A percentile compares a stretch with the other conserved stretches of the same genome.
phyloP scores from a whole-genome alignment of 305 asterid genomes.

The Andrographis paniculata region DNA sequence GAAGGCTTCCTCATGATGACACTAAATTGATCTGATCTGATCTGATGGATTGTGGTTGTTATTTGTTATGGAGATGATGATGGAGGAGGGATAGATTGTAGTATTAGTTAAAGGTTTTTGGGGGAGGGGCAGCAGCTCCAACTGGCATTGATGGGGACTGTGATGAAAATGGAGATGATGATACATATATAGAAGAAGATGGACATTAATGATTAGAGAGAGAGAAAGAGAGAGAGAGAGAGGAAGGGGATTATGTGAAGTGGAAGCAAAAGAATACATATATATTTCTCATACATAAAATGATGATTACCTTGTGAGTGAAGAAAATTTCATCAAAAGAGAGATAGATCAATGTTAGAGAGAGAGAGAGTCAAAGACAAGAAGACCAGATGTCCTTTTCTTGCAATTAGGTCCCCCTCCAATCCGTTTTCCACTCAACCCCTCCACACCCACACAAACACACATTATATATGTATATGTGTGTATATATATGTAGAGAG shows the following conservation, averaged over 20 bases:
- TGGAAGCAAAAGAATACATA: constrained; percentile 81
- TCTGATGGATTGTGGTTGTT: background rate
- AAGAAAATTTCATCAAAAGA: constrained; percentile 49
- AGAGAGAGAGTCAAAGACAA: constrained; percentile 64
- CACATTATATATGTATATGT: too few species aligned
- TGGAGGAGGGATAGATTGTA: too few species aligned
- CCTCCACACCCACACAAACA: too few species aligned
- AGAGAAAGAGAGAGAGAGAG: constrained; percentile 12
- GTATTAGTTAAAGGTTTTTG: too few species aligned
- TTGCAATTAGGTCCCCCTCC: constrained; percentile 54
- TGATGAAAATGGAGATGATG: constrained; percentile 30
- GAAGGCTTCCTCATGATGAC: constrained; percentile 87
- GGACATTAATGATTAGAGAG: constrained; percentile 21
- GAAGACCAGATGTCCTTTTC: constrained; percentile 58
- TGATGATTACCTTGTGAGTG: constrained; percentile 91
- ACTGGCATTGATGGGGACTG: too few species aligned
- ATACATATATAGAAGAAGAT: constrained; percentile 21
- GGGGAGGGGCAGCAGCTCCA: too few species aligned
- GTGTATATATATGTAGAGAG: too few species aligned
- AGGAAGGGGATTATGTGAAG: constrained; percentile 64
- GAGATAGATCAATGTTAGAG: too few species aligned
- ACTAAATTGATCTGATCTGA: too few species aligned
- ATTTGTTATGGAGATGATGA: background rate
- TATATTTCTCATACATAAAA: constrained; percentile 31
- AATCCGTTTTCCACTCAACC: constrained; percentile 61